Evolutionary conservation across 768 basidiomycete species (phyloP).

Genomic region (Boletus pseudopeckii): DNA sequence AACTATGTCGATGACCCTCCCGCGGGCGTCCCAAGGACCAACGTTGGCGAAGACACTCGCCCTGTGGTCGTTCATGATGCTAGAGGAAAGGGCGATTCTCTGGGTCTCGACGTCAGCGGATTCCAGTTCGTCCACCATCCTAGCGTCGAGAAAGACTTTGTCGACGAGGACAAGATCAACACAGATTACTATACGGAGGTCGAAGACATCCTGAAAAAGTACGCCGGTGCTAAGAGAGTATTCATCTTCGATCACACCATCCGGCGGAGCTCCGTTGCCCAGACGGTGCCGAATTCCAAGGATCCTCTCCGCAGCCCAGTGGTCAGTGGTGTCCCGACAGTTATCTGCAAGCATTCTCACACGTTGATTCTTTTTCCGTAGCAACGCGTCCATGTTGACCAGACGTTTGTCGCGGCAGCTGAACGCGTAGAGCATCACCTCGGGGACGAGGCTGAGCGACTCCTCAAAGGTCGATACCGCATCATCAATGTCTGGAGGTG

Average conservation of each 20-base stretch:
- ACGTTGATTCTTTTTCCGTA: constrained; percentile 1
- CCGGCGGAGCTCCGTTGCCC: constrained; percentile 24
- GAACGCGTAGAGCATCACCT: constrained; percentile 38
- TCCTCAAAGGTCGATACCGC: constrained; percentile 39
- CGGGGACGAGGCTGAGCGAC: constrained; percentile 39
- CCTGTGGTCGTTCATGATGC: constrained; percentile 29
- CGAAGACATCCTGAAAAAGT: constrained; percentile 38
- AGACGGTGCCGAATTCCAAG: neutral
- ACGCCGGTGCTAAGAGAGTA: constrained; percentile 37
- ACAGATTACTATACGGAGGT: constrained; percentile 41
- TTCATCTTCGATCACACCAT: constrained; percentile 47
- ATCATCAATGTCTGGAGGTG: constrained; percentile 48
- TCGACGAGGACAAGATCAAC: constrained; percentile 38
- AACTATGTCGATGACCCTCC: constrained; percentile 33
- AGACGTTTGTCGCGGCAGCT: constrained; percentile 37
- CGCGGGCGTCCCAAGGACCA: constrained; percentile 25
- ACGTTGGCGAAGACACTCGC: constrained; percentile 26
- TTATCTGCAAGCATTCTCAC: neutral
- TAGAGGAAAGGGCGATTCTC: constrained; percentile 28
- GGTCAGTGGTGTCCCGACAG: constrained; percentile 19
- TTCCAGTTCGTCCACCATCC: constrained; percentile 38
- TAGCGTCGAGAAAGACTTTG: constrained; percentile 38
- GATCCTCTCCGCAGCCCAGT: constrained; percentile 30
- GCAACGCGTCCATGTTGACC: constrained; percentile 45
- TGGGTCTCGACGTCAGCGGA: constrained; percentile 42